Percentiles rank a stretch among this genome's conserved stretches.
These are phyloP conservation scores for Torrubiella hemipterigena DNA, from an alignment of 2,329 filamentous ascomycete species.

Conservation along the genomic window DNA sequence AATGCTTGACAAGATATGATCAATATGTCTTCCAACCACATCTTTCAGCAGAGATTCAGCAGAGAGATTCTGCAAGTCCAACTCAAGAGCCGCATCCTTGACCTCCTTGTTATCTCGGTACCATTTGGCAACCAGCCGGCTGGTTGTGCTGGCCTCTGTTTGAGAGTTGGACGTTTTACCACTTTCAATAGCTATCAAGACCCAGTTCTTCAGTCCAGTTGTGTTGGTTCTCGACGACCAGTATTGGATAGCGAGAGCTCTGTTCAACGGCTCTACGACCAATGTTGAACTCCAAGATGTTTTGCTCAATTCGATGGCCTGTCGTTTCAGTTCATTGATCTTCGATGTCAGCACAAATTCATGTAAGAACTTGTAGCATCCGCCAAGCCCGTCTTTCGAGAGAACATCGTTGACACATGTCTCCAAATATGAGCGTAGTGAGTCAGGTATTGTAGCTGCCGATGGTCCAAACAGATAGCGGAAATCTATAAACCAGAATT, in stretches of 20 bases:
- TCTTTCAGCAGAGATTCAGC: constrained; percentile 61
- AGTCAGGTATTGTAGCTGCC: constrained; percentile 46
- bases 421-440: constrained; percentile 56
- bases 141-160: constrained; percentile 32
- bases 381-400: constrained; percentile 55
- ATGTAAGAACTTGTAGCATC: constrained; percentile 79
- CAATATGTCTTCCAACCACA: constrained; percentile 65
- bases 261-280: constrained; percentile 66
- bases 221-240: constrained; percentile 52
- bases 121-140: constrained; percentile 60
- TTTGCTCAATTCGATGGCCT: constrained; percentile 58
- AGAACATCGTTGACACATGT: constrained; percentile 60
- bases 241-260: constrained; percentile 80
- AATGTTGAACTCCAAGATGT: constrained; percentile 69
- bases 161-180: constrained; percentile 31
- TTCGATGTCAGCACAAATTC: constrained; percentile 85
- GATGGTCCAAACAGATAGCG: constrained; percentile 70
- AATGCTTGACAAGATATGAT: constrained; percentile 57
- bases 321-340: constrained; percentile 67
- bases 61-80: constrained; percentile 58
- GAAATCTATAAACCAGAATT: constrained; percentile 92
- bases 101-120: constrained; percentile 73
- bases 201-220: constrained; percentile 68
- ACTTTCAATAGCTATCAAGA: constrained; percentile 73
- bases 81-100: constrained; percentile 49